Base-by-base conservation (phyloP, 306 rosid species). In the Casuarina cunninghamiana region DNA sequence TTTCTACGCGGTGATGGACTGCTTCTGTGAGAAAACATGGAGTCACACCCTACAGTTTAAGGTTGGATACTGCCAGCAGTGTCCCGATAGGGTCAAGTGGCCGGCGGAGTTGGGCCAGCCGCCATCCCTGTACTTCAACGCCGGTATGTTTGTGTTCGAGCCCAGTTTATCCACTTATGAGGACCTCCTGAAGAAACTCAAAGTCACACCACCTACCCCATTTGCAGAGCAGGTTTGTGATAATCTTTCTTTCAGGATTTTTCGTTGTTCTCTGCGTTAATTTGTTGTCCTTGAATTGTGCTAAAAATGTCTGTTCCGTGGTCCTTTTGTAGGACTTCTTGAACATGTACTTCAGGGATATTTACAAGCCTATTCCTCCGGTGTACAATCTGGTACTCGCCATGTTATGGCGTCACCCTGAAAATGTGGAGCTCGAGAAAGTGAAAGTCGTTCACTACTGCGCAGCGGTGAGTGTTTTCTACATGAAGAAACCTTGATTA, bases 21-120 rank as follows among this genome's bases (percentile, higher is more conserved):
- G 97, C 46, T 93, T 93, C 78, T 93, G 97, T 13, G 96, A 93
- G 81, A 86, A 86, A 41, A 91, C 96, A 0, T 93, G 97, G 97
- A 85, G 89, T 50, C 91, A 89, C 80, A 90, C 86, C 4, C 89
- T 80, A 0, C 97, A 93, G 15, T 85, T 86, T 80, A 80, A 78
- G 75, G 51, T 93, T 0, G 90, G 97, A 6, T 91, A 87, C 78
- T 91, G 97, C 78, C 96, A 93, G 77, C 96, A 89, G 51, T 87
- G 93, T 68, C 97, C 94, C 0, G 82, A 85, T 0, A 91, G 79
- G 75, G 91, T 86, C 16, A 54, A 71, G 54, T 93, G 97, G 94
- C 93, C 90, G 5, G 67, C 21, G 0, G 84, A 89, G 71, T 5
- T 86, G 77, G 97, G 96, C 0, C 77, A 61, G 10, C 84, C 87